Conservation (phyloP, 257 asterid species). For the Capsicum pubescens region DNA sequence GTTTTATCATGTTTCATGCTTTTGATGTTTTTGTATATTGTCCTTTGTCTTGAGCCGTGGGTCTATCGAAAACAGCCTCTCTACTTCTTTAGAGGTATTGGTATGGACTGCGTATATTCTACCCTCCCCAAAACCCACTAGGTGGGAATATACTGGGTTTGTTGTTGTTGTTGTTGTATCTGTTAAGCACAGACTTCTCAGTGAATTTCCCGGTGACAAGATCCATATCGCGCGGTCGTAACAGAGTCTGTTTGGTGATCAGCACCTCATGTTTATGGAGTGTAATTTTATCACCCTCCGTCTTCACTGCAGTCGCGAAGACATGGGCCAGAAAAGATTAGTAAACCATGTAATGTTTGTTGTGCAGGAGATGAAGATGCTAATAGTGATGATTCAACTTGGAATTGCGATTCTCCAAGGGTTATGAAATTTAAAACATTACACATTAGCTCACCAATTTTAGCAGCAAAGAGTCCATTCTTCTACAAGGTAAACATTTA, state of each 20-base stretch:
- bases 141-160: too few species aligned
- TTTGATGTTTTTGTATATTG: too few species aligned
- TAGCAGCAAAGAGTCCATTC: constrained; percentile 50
- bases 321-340: background rate
- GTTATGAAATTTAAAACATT: constrained; percentile 38
- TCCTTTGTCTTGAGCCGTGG: too few species aligned
- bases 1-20: too few species aligned
- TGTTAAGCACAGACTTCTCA: too few species aligned
- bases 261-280: background rate
- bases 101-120: too few species aligned
- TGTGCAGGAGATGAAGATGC: constrained; percentile 45
- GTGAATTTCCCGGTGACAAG: too few species aligned
- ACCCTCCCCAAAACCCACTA: too few species aligned
- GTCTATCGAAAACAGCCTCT: too few species aligned
- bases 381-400: constrained; percentile 35
- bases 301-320: background rate
- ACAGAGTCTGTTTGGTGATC: background rate
- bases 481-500: constrained; percentile 37
- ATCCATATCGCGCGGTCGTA: too few species aligned
- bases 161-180: too few species aligned
- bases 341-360: constrained; percentile 13
- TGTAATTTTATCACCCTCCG: constrained; percentile 1
- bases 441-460: constrained; percentile 47
- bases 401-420: constrained; percentile 40
- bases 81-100: too few species aligned